Evolutionary conservation across 306 rosid species (phyloP).

Genomic region (Delonix regia): DNA sequence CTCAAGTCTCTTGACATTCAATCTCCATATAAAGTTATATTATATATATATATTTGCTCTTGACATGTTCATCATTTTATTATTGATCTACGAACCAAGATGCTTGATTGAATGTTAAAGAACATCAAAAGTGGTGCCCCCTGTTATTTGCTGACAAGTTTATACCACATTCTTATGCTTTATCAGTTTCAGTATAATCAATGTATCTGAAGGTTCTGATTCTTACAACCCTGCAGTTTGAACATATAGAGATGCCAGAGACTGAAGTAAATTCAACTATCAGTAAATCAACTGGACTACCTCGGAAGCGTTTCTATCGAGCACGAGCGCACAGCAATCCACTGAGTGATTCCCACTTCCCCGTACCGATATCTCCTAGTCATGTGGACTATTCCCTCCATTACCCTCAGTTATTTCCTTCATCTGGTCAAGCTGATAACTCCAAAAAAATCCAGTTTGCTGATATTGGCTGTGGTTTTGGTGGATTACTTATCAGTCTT

Average conservation of each 20-base stretch:
- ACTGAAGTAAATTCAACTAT: conserved; percentile 55
- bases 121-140: conserved; percentile 23
- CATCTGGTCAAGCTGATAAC: conserved; percentile 48
- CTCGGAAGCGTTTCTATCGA: conserved; percentile 94
- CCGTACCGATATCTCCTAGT: conserved; percentile 73
- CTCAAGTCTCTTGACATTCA: conserved; percentile 6
- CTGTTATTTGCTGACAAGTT: background rate
- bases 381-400: conserved; percentile 81
- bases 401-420: conserved; percentile 64
- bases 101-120: background rate
- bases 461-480: conserved; percentile 97
- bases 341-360: conserved; percentile 93
- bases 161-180: conserved; percentile 14
- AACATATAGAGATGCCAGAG: conserved; percentile 58
- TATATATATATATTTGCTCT: background rate
- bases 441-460: conserved; percentile 78
- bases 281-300: conserved; percentile 90
- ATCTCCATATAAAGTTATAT: no score
- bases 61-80: background rate
- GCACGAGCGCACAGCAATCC: conserved; percentile 99
- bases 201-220: conserved; percentile 33
- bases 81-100: background rate
- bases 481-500: conserved; percentile 89
- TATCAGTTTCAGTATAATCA: background rate
- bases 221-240: conserved; percentile 42